Base-by-base conservation (phyloP, 169 alveolate species). In the Cryptosporidium tyzzeri region DNA sequence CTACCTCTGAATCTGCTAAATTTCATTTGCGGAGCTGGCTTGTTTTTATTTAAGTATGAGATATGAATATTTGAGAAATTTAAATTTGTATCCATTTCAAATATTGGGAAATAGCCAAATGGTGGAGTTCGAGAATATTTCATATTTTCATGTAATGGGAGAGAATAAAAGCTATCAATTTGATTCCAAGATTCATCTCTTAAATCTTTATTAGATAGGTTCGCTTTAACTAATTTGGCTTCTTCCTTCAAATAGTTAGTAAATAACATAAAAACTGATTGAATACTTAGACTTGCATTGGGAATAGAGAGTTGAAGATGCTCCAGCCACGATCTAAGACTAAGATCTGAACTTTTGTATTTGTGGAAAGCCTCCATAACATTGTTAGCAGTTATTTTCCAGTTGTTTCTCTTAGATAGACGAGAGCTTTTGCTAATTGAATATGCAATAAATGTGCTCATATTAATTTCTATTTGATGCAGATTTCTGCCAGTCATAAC, bases 391-490 rank as follows among this genome's bases (percentile, higher is more conserved):
- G 41, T 31, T 1, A 80, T 62, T 37, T 62, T 62, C 62, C 59
- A 44, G 12, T 29, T 41, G 14, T 80, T 80, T 33, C n/a, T 12
- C 31, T 41, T 62, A 1, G 68, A 21, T 2, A 65, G 51, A 0
- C 1, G 14, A 18, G 89, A 80, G 5, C 21, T 5, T 26, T 61
- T 80, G 50, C 41, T 62, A 3, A 67, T 41, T 62, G 65, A 26
- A 80, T 61, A 80, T 44, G 89, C 89, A 33, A 80, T 80, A 29
- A 45, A 67, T 16, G 67, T 48, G 23, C 73, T 33, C 39, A 21
- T 62, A 41, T 80, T 80, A 44, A 80, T 65, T 80, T 80, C 89
- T 62, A 53, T 44, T 53, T 80, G 89, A 26, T 80, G 89, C 1
- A 44, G 26, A 80, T 8, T 14, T 7, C 73, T 50, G 5, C 89